Conservation (phyloP, 805 yeast species). For the Cyberlindnera misumaiensis region DNA sequence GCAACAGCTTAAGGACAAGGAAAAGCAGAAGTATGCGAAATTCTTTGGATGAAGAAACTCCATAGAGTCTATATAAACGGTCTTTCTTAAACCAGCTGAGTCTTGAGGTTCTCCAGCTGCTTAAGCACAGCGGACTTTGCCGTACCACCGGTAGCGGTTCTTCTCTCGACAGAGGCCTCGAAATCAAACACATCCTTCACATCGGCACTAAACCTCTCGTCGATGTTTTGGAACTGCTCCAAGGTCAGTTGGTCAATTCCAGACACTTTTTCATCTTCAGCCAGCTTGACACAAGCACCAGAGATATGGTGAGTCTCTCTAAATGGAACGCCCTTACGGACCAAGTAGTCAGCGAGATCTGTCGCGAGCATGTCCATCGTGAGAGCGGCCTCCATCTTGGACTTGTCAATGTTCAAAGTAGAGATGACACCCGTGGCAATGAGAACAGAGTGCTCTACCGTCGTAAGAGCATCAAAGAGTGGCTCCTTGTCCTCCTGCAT, state of each 20-base stretch:
- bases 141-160: constrained; percentile 96
- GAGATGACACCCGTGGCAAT: constrained; percentile 97
- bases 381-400: constrained; percentile 77
- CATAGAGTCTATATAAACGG: background rate
- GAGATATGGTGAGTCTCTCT: constrained; percentile 99
- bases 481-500: constrained; percentile 99
- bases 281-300: constrained; percentile 91
- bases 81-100: constrained; percentile 19
- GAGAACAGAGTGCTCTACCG: constrained; percentile 88
- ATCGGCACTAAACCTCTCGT: constrained; percentile 71
- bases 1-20: constrained; percentile 38
- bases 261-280: constrained; percentile 68
- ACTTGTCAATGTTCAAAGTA: constrained; percentile 66
- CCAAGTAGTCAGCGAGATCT: constrained; percentile 95
- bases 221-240: constrained; percentile 75
- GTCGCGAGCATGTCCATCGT: constrained; percentile 99
- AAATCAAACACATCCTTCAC: constrained; percentile 84
- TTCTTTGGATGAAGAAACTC: constrained; percentile 37
- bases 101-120: constrained; percentile 45
- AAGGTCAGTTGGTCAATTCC: constrained; percentile 84
- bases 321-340: constrained; percentile 96
- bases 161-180: constrained; percentile 92
- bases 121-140: constrained; percentile 82
- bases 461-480: constrained; percentile 81
- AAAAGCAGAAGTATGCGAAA: constrained; percentile 52